These are phyloP conservation scores for Fusarium coffeatum DNA, from an alignment of 2,329 filamentous ascomycete genomes.

Conservation along the genomic window DNA sequence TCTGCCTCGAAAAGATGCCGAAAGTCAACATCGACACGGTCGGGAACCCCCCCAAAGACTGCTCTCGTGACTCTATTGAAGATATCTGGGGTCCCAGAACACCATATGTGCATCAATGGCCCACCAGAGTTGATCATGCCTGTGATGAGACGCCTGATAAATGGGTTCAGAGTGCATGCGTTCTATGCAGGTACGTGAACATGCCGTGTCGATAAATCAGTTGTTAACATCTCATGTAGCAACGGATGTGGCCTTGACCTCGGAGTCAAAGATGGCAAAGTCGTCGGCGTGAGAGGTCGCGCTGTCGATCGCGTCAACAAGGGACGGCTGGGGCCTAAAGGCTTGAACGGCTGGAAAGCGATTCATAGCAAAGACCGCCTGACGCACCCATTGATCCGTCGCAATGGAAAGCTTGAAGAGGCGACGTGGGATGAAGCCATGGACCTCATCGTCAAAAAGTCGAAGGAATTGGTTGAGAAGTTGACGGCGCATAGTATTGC, in stretches of 20 bases:
- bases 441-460: neutral
- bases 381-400: neutral
- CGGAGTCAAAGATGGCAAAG: constrained; percentile 2
- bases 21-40: too few species aligned
- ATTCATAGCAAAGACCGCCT: neutral
- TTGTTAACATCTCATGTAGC: neutral
- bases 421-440: constrained; percentile 1
- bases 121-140: constrained; percentile 3
- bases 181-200: neutral
- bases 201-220: too few species aligned
- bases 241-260: neutral
- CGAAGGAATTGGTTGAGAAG: neutral
- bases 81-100: neutral
- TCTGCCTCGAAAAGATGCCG: too few species aligned
- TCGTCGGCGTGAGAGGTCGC: neutral
- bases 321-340: neutral
- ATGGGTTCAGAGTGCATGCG: constrained; percentile 4
- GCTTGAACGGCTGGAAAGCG: neutral
- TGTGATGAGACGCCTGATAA: neutral
- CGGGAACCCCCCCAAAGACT: neutral
- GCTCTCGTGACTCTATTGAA: neutral
- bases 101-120: neutral
- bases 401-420: neutral
- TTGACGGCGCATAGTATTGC: constrained; percentile 1
- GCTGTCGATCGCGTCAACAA: neutral